Conservation (phyloP, 2,329 filamentous ascomycete species). For the Colletotrichum orchidophilum region DNA sequence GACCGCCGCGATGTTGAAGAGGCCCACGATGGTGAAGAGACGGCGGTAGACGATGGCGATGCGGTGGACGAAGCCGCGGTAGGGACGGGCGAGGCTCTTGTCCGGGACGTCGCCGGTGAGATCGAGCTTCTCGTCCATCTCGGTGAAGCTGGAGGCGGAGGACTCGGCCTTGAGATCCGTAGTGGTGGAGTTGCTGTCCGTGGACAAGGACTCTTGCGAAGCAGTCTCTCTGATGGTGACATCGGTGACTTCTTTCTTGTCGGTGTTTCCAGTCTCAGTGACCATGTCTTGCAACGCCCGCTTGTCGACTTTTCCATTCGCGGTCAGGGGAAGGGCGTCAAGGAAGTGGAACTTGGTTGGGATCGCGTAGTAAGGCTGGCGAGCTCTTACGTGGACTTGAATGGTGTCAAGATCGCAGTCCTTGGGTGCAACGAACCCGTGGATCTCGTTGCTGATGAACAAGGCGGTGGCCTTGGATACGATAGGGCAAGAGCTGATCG, state of each 20-base stretch:
- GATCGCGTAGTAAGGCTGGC: constrained; percentile 65
- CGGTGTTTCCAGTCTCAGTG: neutral
- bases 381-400: constrained; percentile 49
- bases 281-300: constrained; percentile 50
- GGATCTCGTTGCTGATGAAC: constrained; percentile 56
- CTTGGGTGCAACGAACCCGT: constrained; percentile 54
- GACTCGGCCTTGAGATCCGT: constrained; percentile 9
- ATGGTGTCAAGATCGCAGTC: constrained; percentile 44
- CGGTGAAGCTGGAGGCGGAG: constrained; percentile 23
- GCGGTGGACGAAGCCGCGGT: constrained; percentile 51
- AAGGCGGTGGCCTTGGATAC: constrained; percentile 58
- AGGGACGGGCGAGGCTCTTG: constrained; percentile 50
- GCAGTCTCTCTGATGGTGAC: constrained; percentile 7
- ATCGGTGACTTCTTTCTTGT: neutral
- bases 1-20: constrained; percentile 60
- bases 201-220: constrained; percentile 7
- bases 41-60: constrained; percentile 64
- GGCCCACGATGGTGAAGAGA: constrained; percentile 62
- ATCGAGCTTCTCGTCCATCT: constrained; percentile 26
- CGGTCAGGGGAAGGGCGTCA: constrained; percentile 57
- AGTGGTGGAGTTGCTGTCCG: neutral
- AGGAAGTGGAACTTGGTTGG: constrained; percentile 56
- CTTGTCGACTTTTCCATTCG: constrained; percentile 68
- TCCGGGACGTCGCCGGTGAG: constrained; percentile 44
- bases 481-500: constrained; percentile 54